Conservation (phyloP, 1,284 basidiomycete genomes). For the Volvariella surrecta region DNA sequence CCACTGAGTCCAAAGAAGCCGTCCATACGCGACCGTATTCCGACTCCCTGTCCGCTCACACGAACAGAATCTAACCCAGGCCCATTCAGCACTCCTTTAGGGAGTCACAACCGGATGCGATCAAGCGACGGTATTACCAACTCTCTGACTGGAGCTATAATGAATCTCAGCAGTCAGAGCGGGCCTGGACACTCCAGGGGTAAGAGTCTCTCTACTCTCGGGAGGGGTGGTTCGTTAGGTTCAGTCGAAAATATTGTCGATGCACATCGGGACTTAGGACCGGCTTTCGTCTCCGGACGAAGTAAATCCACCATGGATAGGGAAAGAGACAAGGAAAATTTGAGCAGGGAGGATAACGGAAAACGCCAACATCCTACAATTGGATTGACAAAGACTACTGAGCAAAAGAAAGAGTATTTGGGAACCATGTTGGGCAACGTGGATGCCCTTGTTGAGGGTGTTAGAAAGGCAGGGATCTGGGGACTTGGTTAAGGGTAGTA, state of each 20-base stretch:
- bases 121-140: no score
- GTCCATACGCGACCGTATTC: not conserved
- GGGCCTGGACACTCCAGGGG: not conserved
- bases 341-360: not conserved
- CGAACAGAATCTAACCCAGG: no score
- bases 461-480: slow-evolving; percentile 79
- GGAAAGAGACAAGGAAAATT: slow-evolving; percentile 5
- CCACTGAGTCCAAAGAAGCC: slow-evolving; percentile 59
- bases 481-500: slow-evolving; percentile 32
- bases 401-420: slow-evolving; percentile 79
- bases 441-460: slow-evolving; percentile 78
- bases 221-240: not conserved
- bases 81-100: no score
- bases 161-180: not conserved
- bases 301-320: not conserved
- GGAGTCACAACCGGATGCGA: no score
- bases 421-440: slow-evolving; percentile 82
- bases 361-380: no score
- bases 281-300: not conserved
- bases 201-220: not conserved
- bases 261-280: not conserved
- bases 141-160: no score
- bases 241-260: not conserved
- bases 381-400: slow-evolving; percentile 44
- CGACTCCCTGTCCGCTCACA: no score